Conservation (phyloP, 345 rosid genomes). For the Stellera chamaejasme region DNA sequence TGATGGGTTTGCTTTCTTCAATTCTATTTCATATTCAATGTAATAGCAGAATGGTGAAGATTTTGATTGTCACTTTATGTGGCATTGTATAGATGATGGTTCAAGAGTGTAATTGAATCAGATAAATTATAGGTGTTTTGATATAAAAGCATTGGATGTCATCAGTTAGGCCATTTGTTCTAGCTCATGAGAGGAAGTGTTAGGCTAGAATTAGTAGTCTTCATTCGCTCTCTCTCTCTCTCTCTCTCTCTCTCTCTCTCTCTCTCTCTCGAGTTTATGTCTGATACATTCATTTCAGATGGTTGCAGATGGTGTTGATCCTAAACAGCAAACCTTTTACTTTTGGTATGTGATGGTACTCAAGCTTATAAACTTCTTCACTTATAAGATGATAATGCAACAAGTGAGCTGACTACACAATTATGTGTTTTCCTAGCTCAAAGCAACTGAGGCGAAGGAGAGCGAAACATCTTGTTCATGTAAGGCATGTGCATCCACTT, state of each 20-base stretch:
- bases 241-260: background rate
- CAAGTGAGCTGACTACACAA: slow-evolving; percentile 8
- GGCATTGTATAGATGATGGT: no score
- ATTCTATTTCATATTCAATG: no score
- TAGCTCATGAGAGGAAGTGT: no score
- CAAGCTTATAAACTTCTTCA: slow-evolving; percentile 7
- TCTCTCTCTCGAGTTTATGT: slow-evolving; percentile 6
- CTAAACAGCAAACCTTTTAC: slow-evolving; percentile 84
- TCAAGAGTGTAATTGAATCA: no score
- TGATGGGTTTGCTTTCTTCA: no score
- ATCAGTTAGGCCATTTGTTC: no score
- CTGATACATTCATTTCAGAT: slow-evolving; percentile 37
- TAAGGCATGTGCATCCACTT: slow-evolving; percentile 55
- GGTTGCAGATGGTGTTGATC: slow-evolving; percentile 73
- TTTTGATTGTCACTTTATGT: no score
- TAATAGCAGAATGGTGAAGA: no score
- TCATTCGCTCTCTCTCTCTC: background rate
- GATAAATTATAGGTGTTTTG: no score
- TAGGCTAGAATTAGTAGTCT: background rate
- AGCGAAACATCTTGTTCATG: slow-evolving; percentile 38
- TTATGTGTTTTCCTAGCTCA: slow-evolving; percentile 40
- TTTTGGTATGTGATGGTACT: slow-evolving; percentile 46
- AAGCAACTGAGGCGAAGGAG: slow-evolving; percentile 58
- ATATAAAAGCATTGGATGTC: no score
- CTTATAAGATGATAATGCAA: slow-evolving; percentile 5